Base-by-base conservation (phyloP, 345 rosid genomes). In the Salix udensis region DNA sequence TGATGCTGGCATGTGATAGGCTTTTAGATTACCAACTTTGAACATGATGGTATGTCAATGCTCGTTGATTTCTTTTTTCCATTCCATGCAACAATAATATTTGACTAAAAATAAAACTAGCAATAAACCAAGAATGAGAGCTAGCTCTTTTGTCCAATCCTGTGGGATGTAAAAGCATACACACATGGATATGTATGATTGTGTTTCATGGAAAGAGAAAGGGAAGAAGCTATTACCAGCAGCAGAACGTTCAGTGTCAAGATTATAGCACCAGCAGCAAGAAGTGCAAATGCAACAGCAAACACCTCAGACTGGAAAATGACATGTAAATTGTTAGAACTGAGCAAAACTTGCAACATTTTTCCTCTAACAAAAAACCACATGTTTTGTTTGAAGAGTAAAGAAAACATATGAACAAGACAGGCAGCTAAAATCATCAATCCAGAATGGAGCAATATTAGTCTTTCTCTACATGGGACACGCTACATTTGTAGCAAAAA, bases 201-300 rank as follows among this genome's bases (percentile, higher is more conserved):
- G 13, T 14, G 36, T 21, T 2, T 10, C 31, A 10, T 26, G 30
- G 31, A 7, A 28, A 65, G 37, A 9, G 61, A 5, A 60, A 10
- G 46, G 24, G 76, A 65, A 76, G 61, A 50, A 30, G 42, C 2
- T 3, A 36, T 85, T 91, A 96, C 99, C 94, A 96, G 86, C 50
- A 96, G 91, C 70, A 93, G 88, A 75, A 93, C 99, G 70, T 93
- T 96, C 84, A 92, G 80, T 34, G 99, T 96, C 87, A 96, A 88
- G 78, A 96, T 92, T 42, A 96, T 89, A 70, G 97, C 99, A 36
- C 99, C 98, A 39, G 95, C 93, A 15, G 97, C 99, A 70, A 96
- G 97, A 65, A 96, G 85, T 19, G 98, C 99, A 84, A 96, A 94
- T 78, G 99, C 99, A 83, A 92, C 98, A 0, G 98, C 98, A 78